Conservation (phyloP, 306 rosid genomes). For the Quercus gilva region DNA sequence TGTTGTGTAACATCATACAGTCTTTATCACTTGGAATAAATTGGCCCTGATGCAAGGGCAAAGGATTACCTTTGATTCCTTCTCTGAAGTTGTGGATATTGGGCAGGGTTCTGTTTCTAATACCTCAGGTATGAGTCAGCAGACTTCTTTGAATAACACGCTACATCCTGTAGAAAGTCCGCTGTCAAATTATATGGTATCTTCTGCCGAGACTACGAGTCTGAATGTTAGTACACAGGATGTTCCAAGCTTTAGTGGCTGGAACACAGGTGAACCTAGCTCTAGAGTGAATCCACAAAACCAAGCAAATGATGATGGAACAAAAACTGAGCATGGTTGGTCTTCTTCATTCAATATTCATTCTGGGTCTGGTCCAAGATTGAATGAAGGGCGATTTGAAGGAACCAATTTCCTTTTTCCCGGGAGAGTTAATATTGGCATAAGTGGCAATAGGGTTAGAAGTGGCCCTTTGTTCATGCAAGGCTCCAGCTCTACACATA, state of each 20-base stretch:
- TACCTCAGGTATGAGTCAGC: slow-evolving; percentile 53
- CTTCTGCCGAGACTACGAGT: slow-evolving; percentile 52
- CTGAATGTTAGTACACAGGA: slow-evolving; percentile 42
- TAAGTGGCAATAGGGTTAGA: slow-evolving; percentile 52
- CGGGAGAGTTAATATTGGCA: slow-evolving; percentile 30
- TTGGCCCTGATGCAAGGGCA: slow-evolving; percentile 72
- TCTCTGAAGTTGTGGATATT: slow-evolving; percentile 45
- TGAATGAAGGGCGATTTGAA: slow-evolving; percentile 58
- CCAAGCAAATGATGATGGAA: slow-evolving; percentile 48
- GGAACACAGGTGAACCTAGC: slow-evolving; percentile 64
- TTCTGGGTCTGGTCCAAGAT: slow-evolving; percentile 37
- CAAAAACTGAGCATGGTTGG: slow-evolving; percentile 47
- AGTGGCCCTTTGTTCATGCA: slow-evolving; percentile 50
- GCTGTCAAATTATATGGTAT: slow-evolving; percentile 52
- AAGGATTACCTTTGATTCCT: slow-evolving; percentile 51
- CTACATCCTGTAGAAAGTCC: slow-evolving; percentile 51
- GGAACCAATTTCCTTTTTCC: slow-evolving; percentile 41
- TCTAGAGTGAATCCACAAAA: slow-evolving; percentile 46
- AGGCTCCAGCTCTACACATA: slow-evolving; percentile 59
- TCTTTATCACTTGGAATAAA: slow-evolving; percentile 30
- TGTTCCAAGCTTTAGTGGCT: slow-evolving; percentile 40
- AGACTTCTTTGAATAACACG: slow-evolving; percentile 45
- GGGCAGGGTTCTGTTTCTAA: slow-evolving; percentile 57
- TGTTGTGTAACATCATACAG: not conserved
- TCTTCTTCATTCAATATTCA: slow-evolving; percentile 45